phyloP scores from a whole-genome alignment of 75 land plant genomes.

The Sequoiadendron giganteum region DNA sequence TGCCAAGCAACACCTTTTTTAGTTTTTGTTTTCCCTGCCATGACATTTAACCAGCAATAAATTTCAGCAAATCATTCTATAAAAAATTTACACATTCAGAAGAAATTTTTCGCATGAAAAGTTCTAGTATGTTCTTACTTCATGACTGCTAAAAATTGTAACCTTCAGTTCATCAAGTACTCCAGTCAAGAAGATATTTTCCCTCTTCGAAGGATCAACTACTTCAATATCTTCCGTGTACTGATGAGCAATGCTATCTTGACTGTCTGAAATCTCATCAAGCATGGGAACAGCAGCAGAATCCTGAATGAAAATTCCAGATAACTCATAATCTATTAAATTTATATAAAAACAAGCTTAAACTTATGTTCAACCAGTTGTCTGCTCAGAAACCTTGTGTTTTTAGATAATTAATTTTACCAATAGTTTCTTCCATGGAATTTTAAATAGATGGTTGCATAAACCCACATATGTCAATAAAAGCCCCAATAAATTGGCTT shows the following conservation, averaged over 20 bases:
- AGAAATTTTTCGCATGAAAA: background rate
- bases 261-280: constrained; percentile 41
- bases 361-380: background rate
- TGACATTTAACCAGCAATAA: background rate
- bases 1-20: constrained; percentile 51
- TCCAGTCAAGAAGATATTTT: constrained; percentile 82
- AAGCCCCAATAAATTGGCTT: background rate
- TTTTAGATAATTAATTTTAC: background rate
- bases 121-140: constrained; percentile 22
- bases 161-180: constrained; percentile 88
- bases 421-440: background rate
- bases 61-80: background rate
- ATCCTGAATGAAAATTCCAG: constrained; percentile 43
- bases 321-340: background rate
- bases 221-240: constrained; percentile 16
- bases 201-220: constrained; percentile 28
- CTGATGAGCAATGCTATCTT: constrained; percentile 24
- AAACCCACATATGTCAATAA: background rate
- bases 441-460: background rate
- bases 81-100: background rate
- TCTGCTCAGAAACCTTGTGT: background rate
- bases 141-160: constrained; percentile 45
- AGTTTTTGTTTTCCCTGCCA: constrained; percentile 43
- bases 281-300: constrained; percentile 49
- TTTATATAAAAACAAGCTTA: background rate